A percentile compares a stretch with the other conserved stretches of the same genome.
phyloP scores from a whole-genome alignment of 768 basidiomycete species.

The Coprinellus micaceus region DNA sequence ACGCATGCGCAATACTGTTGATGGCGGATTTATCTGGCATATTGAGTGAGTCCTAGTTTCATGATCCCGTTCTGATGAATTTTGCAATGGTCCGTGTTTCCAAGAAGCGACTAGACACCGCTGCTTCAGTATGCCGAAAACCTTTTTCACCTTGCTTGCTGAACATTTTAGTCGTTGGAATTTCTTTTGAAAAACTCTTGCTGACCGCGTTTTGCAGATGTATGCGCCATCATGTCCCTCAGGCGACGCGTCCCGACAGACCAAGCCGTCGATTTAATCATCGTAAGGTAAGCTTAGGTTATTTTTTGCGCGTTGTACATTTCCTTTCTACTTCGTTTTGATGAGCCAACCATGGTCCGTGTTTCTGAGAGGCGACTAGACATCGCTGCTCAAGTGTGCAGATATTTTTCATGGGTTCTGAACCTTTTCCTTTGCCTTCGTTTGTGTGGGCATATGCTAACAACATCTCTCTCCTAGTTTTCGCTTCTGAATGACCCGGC shows the following conservation, averaged over 20 bases:
- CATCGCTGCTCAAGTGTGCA: conserved; percentile 75
- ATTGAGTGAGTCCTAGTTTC: conserved; percentile 8
- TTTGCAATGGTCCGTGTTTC: conserved; percentile 96
- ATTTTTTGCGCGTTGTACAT: too few species aligned
- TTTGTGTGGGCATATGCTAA: background rate
- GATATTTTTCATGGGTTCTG: conserved; percentile 37
- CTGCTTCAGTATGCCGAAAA: conserved; percentile 71
- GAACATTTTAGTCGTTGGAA: conserved; percentile 32
- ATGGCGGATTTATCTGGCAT: background rate
- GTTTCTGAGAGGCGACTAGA: conserved; percentile 95
- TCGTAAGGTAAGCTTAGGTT: too few species aligned
- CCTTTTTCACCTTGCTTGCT: conserved; percentile 62
- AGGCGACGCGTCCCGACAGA: too few species aligned
- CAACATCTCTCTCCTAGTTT: too few species aligned
- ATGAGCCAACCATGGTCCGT: conserved; percentile 85
- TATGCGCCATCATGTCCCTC: too few species aligned
- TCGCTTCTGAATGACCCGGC: too few species aligned
- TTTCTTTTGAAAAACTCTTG: background rate
- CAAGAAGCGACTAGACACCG: conserved; percentile 93
- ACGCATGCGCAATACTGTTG: too few species aligned
- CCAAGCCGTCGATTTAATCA: too few species aligned
- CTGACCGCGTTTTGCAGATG: background rate
- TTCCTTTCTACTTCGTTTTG: conserved; percentile 23
- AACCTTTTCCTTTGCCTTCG: background rate
- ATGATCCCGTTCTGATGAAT: conserved; percentile 50